A percentile compares a stretch with the other conserved stretches of the same genome.
These are phyloP conservation scores for Solanum aculeatissimum DNA, from an alignment of 305 asterid species.

Conservation along the genomic window DNA sequence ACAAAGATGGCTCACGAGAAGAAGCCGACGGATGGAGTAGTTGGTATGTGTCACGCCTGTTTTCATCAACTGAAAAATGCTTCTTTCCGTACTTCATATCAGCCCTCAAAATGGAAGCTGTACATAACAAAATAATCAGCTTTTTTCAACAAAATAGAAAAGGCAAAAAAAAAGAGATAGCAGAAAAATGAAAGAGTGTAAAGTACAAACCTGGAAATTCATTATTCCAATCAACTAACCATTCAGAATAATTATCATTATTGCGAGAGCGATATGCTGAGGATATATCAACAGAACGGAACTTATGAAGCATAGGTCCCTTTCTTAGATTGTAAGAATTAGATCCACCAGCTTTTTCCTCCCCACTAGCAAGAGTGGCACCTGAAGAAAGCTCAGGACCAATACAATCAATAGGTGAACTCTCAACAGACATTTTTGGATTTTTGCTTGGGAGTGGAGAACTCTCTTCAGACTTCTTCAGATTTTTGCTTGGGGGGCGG, in stretches of 20 bases:
- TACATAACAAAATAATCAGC: neutral
- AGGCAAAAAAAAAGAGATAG: neutral
- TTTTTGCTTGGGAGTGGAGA: conserved; percentile 44
- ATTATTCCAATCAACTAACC: conserved; percentile 61
- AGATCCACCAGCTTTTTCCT: conserved; percentile 48
- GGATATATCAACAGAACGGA: conserved; percentile 36
- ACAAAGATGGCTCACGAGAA: conserved; percentile 26
- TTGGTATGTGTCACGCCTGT: conserved; percentile 69
- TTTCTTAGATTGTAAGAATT: conserved; percentile 61
- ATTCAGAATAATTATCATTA: conserved; percentile 66
- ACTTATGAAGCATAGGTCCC: conserved; percentile 26
- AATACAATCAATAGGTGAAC: conserved; percentile 51
- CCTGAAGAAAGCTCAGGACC: conserved; percentile 58
- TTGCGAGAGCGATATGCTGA: conserved; percentile 36
- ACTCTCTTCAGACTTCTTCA: neutral
- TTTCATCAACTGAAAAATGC: conserved; percentile 63
- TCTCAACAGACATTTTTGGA: conserved; percentile 46
- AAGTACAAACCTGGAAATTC: conserved; percentile 80
- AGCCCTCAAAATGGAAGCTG: conserved; percentile 81
- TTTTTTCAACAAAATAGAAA: neutral
- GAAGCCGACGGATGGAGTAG: conserved; percentile 31
- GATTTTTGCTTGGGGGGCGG: conserved; percentile 46
- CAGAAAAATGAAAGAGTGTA: neutral
- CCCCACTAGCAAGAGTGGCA: conserved; percentile 60
- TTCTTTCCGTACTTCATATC: conserved; percentile 88